These are phyloP conservation scores for Phanerochaete sordida DNA, from an alignment of 768 basidiomycete species.

Conservation along the genomic window DNA sequence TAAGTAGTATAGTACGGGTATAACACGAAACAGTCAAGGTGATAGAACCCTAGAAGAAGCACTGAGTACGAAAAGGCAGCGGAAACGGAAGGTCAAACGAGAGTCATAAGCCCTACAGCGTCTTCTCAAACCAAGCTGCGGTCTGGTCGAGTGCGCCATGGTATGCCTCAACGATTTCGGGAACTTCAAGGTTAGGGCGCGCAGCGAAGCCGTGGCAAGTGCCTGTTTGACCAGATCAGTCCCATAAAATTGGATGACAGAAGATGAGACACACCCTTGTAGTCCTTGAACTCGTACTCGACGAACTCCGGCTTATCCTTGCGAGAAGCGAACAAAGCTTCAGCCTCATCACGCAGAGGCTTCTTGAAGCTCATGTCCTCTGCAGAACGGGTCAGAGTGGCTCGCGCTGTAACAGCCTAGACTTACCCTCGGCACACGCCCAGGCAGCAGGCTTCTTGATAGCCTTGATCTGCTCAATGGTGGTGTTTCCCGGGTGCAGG, in stretches of 20 bases:
- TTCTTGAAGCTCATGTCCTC: constrained; percentile 31
- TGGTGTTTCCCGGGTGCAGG: constrained; percentile 36
- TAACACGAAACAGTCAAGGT: no score
- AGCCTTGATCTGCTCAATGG: constrained; percentile 29
- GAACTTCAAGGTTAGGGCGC: constrained; percentile 39
- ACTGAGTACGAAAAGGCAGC: no score
- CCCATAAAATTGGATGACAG: background rate
- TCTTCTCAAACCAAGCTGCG: constrained; percentile 40
- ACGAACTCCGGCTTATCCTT: constrained; percentile 25
- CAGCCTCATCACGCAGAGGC: constrained; percentile 23
- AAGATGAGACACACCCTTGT: constrained; percentile 26
- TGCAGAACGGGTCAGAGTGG: constrained; percentile 7
- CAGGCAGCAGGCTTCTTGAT: constrained; percentile 32
- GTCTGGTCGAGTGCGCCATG: constrained; percentile 41
- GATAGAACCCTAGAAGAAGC: no score
- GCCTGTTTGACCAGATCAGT: constrained; percentile 28
- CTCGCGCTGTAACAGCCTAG: background rate
- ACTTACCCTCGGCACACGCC: constrained; percentile 35
- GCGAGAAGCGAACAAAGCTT: constrained; percentile 29
- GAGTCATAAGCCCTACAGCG: constrained; percentile 11
- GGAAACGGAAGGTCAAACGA: no score
- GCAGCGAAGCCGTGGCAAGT: constrained; percentile 47
- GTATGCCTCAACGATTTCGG: constrained; percentile 41
- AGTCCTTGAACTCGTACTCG: constrained; percentile 34
- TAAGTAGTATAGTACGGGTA: no score